Percentiles rank a stretch among this genome's conserved stretches.
These are phyloP conservation scores for Capronia coronata DNA, from an alignment of 2,329 filamentous ascomycete species.

Conservation along the genomic window DNA sequence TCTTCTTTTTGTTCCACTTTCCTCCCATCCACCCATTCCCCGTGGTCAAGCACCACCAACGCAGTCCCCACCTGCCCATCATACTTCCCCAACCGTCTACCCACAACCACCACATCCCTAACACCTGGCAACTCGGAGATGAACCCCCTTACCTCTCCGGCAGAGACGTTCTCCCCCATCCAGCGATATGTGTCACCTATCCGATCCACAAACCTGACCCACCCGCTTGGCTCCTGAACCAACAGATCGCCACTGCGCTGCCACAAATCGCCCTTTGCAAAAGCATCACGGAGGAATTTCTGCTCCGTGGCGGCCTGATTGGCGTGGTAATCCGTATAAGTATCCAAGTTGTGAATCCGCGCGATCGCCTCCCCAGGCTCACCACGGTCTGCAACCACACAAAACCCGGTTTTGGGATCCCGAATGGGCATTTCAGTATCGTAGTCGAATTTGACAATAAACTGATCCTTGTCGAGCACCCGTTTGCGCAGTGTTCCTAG, in stretches of 20 bases:
- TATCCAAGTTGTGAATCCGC: conserved; percentile 52
- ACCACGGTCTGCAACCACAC: conserved; percentile 54
- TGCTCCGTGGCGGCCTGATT: conserved; percentile 62
- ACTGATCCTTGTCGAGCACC: conserved; percentile 45
- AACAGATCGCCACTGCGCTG: conserved; percentile 78
- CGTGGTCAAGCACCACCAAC: conserved; percentile 38
- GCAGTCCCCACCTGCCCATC: conserved; percentile 46
- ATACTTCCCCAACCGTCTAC: conserved; percentile 44
- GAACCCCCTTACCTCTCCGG: conserved; percentile 68
- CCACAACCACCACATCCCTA: conserved; percentile 77
- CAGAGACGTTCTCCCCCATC: conserved; percentile 75
- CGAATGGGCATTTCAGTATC: conserved; percentile 61
- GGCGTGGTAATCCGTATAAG: conserved; percentile 76
- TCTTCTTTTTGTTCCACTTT: conserved; percentile 11
- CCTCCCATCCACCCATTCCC: neutral
- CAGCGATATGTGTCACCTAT: conserved; percentile 51
- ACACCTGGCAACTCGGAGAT: conserved; percentile 61
- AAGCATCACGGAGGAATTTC: conserved; percentile 69
- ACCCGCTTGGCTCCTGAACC: conserved; percentile 62
- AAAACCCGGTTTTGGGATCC: conserved; percentile 62
- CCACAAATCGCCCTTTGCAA: conserved; percentile 69
- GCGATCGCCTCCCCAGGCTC: conserved; percentile 73
- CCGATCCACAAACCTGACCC: conserved; percentile 69
- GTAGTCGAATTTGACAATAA: conserved; percentile 61
- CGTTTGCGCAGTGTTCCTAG: conserved; percentile 35